Evolutionary conservation across 225 moss, liverwort and hornwort species (phyloP).

Genomic region (Polytrichum formosum): DNA sequence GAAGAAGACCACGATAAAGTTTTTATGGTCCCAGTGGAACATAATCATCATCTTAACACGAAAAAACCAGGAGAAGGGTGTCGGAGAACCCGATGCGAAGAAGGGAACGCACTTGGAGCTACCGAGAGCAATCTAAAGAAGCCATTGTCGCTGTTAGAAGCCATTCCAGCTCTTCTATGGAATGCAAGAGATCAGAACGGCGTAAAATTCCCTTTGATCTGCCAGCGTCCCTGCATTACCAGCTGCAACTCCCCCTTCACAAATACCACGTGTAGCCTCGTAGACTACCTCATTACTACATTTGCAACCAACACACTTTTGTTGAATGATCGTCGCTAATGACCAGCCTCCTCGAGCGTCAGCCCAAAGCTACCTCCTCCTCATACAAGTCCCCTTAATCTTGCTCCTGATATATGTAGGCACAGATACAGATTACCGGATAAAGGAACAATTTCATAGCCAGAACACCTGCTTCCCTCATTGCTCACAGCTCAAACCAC

Average conservation of each 20-base stretch:
- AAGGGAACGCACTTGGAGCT: conserved; percentile 52
- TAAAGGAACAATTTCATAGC: not conserved
- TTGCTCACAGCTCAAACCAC: not conserved
- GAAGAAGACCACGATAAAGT: not conserved
- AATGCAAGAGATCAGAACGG: conserved; percentile 14
- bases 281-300: not conserved
- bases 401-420: not conserved
- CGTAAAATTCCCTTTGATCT: conserved; percentile 23
- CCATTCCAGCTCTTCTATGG: conserved; percentile 40
- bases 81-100: conserved; percentile 11
- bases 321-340: not conserved
- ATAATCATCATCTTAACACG: conserved; percentile 1
- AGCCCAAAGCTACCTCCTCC: not conserved
- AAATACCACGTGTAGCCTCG: conserved; percentile 8
- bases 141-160: conserved; percentile 43
- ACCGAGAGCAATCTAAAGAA: conserved; percentile 56
- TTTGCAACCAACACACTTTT: not conserved
- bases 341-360: not conserved
- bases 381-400: not conserved
- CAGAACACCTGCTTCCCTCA: not conserved
- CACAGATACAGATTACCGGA: not conserved
- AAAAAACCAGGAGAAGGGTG: conserved; percentile 1
- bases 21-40: not conserved
- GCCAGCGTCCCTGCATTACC: conserved; percentile 48
- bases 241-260: conserved; percentile 16